Evolutionary conservation across 2,329 filamentous ascomycete genomes (phyloP).

Genomic region (Dactylellina drechsleri): DNA sequence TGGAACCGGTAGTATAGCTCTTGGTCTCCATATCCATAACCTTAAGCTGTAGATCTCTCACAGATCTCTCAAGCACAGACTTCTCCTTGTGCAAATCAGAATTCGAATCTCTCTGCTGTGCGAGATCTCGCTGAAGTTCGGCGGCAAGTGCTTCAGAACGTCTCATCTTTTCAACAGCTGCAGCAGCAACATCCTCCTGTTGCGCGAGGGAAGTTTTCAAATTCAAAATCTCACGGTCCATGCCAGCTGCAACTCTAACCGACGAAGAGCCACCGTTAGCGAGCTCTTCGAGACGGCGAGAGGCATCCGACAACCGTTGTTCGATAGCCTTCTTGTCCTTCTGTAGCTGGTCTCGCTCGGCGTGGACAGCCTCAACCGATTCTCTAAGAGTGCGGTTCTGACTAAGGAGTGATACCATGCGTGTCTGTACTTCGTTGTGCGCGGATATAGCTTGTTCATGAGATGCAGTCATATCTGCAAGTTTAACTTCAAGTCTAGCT

Average conservation of each 20-base stretch:
- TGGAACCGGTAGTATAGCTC: constrained; percentile 91
- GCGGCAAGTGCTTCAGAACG: constrained; percentile 85
- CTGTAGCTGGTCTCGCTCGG: constrained; percentile 83
- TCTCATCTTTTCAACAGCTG: constrained; percentile 96
- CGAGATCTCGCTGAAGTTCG: constrained; percentile 93
- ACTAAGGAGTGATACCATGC: constrained; percentile 87
- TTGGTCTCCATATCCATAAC: constrained; percentile 96
- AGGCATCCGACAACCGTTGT: constrained; percentile 84
- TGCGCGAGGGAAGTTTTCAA: constrained; percentile 89
- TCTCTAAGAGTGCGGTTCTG: constrained; percentile 87
- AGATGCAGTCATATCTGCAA: constrained; percentile 88
- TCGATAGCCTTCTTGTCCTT: constrained; percentile 93
- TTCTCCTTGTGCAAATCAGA: constrained; percentile 89
- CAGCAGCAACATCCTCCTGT: constrained; percentile 89
- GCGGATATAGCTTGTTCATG: constrained; percentile 91
- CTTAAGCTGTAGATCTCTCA: constrained; percentile 89
- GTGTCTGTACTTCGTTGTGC: constrained; percentile 93
- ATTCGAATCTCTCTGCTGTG: constrained; percentile 82
- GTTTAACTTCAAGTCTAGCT: constrained; percentile 84
- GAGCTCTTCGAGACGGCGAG: constrained; percentile 86
- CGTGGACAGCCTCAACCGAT: constrained; percentile 83
- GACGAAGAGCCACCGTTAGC: constrained; percentile 85
- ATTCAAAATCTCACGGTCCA: constrained; percentile 88
- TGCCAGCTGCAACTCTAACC: constrained; percentile 85
- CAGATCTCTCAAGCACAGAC: constrained; percentile 83